Evolutionary conservation across 108 stramenopile species (phyloP).

Genomic region (Pinguiococcus pyrenoidosus): DNA sequence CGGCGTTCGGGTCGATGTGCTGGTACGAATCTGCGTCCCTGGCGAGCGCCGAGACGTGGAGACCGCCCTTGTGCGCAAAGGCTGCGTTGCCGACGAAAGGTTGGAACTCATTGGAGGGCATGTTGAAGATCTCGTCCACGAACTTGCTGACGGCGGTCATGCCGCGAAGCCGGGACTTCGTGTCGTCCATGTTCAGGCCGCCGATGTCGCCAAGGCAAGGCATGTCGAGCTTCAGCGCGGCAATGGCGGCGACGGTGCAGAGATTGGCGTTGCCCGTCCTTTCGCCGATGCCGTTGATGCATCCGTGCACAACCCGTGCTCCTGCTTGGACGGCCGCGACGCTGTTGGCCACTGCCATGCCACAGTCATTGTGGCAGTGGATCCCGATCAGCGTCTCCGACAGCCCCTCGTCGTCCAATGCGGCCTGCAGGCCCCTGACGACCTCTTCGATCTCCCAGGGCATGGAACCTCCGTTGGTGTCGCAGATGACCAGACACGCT

Average conservation of each 20-base stretch:
- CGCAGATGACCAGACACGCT: conserved; percentile 83
- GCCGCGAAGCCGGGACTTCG: conserved; percentile 28
- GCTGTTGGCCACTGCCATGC: conserved; percentile 79
- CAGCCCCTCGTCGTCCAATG: conserved; percentile 3
- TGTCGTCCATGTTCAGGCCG: conserved; percentile 17
- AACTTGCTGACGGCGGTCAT: conserved; percentile 65
- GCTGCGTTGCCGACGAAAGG: conserved; percentile 75
- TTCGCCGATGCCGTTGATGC: conserved; percentile 80
- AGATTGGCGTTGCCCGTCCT: conserved; percentile 86
- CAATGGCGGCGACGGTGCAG: conserved; percentile 60
- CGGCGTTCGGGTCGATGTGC: conserved; percentile 63
- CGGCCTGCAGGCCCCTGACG: not conserved
- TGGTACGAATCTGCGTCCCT: conserved; percentile 63
- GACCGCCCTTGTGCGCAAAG: conserved; percentile 88
- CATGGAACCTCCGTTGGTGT: conserved; percentile 83
- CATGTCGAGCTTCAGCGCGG: conserved; percentile 57
- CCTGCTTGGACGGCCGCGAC: conserved; percentile 57
- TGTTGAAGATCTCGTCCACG: conserved; percentile 70
- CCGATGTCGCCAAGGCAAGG: not conserved
- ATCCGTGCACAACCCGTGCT: conserved; percentile 70
- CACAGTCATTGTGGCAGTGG: conserved; percentile 84
- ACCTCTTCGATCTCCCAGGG: conserved; percentile 55
- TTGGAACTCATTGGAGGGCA: too few species aligned
- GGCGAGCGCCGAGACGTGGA: conserved; percentile 81
- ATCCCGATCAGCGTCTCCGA: too few species aligned